Conservation (phyloP, 768 basidiomycete genomes). For the Botryobasidium botryosum region DNA sequence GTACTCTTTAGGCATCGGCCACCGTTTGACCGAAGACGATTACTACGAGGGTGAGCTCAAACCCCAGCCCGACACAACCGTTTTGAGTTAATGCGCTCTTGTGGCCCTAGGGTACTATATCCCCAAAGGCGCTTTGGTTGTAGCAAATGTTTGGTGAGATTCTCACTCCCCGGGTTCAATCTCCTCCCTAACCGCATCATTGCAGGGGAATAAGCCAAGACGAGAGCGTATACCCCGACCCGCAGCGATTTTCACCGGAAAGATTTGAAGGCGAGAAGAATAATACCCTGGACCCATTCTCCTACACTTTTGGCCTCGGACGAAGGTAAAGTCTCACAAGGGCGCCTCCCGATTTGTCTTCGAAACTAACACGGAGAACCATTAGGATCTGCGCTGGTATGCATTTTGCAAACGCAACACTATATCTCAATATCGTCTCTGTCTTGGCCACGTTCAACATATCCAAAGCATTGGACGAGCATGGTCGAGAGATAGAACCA, state of each 20-base stretch:
- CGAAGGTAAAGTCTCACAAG: neutral
- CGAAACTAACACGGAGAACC: no score
- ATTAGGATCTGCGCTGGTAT: neutral
- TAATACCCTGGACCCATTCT: neutral
- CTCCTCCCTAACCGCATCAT: no score
- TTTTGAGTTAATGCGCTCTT: no score
- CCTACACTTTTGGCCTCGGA: neutral
- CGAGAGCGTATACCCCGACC: neutral
- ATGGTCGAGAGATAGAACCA: neutral
- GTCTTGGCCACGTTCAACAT: neutral
- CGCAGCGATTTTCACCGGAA: neutral
- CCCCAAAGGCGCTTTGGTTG: slow-evolving; percentile 5
- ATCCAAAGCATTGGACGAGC: neutral
- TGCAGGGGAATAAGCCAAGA: slow-evolving; percentile 2
- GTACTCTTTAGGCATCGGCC: slow-evolving; percentile 1
- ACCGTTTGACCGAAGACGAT: slow-evolving; percentile 2
- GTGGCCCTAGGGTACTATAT: no score
- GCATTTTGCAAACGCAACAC: neutral
- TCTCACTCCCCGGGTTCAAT: neutral
- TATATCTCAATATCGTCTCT: neutral
- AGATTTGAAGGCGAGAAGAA: no score
- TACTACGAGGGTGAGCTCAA: slow-evolving; percentile 7
- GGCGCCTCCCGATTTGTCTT: no score
- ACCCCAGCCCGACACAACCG: no score
- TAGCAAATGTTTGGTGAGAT: slow-evolving; percentile 10